phyloP scores from a whole-genome alignment of 2,329 filamentous ascomycete genomes.

The Coccinonectria pachysandricola region DNA sequence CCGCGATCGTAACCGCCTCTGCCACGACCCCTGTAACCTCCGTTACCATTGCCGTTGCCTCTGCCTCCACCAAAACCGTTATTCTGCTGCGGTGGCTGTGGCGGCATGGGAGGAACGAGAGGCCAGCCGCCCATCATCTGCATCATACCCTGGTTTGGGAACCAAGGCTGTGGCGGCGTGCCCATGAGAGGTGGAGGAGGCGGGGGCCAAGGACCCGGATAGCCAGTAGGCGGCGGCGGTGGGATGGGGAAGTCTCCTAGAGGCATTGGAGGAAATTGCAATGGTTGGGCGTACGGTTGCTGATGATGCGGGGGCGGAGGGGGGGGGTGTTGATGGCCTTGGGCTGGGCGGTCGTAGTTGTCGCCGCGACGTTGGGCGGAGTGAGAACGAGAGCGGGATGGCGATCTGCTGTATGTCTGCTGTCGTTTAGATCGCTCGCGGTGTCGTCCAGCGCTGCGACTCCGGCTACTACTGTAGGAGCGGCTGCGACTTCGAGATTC shows the following conservation, averaged over 20 bases:
- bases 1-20: constrained; percentile 24
- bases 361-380: constrained; percentile 12
- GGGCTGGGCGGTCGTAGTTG: constrained; percentile 3
- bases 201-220: constrained; percentile 32
- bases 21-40: constrained; percentile 19
- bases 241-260: constrained; percentile 22
- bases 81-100: constrained; percentile 14
- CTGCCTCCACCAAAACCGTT: constrained; percentile 14
- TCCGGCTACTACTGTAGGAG: constrained; percentile 23
- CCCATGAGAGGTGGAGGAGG: constrained; percentile 21
- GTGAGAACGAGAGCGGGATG: constrained; percentile 15
- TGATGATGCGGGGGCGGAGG: constrained; percentile 18
- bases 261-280: constrained; percentile 11
- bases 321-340: constrained; percentile 3
- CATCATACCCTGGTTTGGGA: constrained; percentile 17
- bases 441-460: constrained; percentile 12
- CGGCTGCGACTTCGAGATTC: constrained; percentile 18
- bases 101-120: constrained; percentile 11
- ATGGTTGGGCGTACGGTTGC: constrained; percentile 11
- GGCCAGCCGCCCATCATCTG: constrained; percentile 19
- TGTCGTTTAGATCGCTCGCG: constrained; percentile 12
- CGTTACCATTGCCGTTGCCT: constrained; percentile 15
- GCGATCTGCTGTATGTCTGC: constrained; percentile 16
- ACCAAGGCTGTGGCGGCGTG: constrained; percentile 17
- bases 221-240: constrained; percentile 28